These are phyloP conservation scores for Verticillium longisporum DNA, from an alignment of 2,329 filamentous ascomycete genomes.

Conservation along the genomic window DNA sequence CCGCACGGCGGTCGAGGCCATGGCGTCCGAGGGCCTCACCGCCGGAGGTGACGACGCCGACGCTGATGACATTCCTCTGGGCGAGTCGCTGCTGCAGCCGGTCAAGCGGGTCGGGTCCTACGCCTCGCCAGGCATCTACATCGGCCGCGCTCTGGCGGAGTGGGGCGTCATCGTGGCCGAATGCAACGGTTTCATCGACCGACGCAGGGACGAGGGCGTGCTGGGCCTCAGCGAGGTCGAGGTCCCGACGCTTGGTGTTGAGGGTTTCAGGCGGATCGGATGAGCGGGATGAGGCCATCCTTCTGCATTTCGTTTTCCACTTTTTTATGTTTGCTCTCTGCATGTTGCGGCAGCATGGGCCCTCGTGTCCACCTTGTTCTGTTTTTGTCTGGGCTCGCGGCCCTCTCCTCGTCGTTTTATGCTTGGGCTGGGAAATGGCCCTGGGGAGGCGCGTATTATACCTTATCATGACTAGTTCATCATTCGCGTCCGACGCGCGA, in stretches of 20 bases:
- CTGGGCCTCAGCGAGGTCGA: constrained; percentile 61
- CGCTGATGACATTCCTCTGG: background rate
- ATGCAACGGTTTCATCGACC: constrained; percentile 75
- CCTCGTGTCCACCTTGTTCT: background rate
- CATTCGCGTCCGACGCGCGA: background rate
- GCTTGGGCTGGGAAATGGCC: background rate
- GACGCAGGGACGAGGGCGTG: constrained; percentile 68
- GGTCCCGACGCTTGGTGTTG: constrained; percentile 33
- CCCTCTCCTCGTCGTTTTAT: background rate
- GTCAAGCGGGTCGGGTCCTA: constrained; percentile 38
- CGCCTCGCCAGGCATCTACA: constrained; percentile 48
- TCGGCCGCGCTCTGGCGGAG: constrained; percentile 69
- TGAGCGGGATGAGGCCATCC: constrained; percentile 1
- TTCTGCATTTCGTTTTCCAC: too few relatives aligned
- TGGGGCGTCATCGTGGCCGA: constrained; percentile 71
- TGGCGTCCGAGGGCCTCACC: background rate
- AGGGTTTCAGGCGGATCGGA: constrained; percentile 27
- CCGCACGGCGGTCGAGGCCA: background rate
- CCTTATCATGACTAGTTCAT: background rate
- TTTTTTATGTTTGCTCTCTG: background rate
- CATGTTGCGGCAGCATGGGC: constrained; percentile 1
- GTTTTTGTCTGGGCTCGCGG: background rate
- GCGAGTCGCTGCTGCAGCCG: constrained; percentile 32
- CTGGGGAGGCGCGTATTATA: background rate
- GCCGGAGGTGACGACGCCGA: background rate